Conservation (phyloP, 2,329 filamentous ascomycete genomes). For the Monilinia polystroma region DNA sequence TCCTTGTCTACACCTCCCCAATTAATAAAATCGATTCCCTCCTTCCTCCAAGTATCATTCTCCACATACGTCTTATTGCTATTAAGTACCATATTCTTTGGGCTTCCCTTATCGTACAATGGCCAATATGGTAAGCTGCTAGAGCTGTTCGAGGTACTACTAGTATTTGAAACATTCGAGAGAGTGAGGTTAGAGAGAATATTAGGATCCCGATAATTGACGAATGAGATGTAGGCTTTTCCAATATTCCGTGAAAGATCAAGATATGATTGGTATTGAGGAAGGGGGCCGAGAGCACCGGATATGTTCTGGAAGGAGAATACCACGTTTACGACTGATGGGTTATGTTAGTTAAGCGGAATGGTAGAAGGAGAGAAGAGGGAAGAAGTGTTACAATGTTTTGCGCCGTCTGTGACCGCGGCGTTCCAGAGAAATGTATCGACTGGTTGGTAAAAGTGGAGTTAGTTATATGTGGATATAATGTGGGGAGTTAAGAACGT, state of each 20-base stretch:
- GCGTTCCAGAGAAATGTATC: slow-evolving; percentile 47
- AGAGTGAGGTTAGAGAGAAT: neutral
- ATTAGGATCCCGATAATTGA: slow-evolving; percentile 47
- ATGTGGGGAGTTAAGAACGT: no score
- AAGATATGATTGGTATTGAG: slow-evolving; percentile 44
- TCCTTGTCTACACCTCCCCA: slow-evolving; percentile 42
- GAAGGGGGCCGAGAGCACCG: slow-evolving; percentile 48
- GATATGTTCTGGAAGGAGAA: slow-evolving; percentile 53
- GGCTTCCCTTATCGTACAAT: slow-evolving; percentile 42
- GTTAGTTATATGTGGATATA: neutral
- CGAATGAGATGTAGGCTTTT: slow-evolving; percentile 41
- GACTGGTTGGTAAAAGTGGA: slow-evolving; percentile 30
- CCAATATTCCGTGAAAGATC: slow-evolving; percentile 34
- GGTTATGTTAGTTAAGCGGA: neutral
- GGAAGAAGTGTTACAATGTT: slow-evolving; percentile 41
- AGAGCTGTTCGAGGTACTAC: slow-evolving; percentile 24
- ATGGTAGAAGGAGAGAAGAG: neutral
- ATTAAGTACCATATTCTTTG: slow-evolving; percentile 48
- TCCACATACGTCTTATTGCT: slow-evolving; percentile 47
- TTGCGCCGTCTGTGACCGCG: slow-evolving; percentile 44
- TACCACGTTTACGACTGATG: slow-evolving; percentile 47
- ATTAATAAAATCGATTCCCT: slow-evolving; percentile 49
- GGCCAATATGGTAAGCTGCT: slow-evolving; percentile 45
- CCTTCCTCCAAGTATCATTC: slow-evolving; percentile 48
- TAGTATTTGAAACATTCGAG: neutral